Evolutionary conservation across 2,329 filamentous ascomycete species (phyloP), one percentile per base, ranked within the genome.

Genomic region (Cordyceps farinosa): DNA sequence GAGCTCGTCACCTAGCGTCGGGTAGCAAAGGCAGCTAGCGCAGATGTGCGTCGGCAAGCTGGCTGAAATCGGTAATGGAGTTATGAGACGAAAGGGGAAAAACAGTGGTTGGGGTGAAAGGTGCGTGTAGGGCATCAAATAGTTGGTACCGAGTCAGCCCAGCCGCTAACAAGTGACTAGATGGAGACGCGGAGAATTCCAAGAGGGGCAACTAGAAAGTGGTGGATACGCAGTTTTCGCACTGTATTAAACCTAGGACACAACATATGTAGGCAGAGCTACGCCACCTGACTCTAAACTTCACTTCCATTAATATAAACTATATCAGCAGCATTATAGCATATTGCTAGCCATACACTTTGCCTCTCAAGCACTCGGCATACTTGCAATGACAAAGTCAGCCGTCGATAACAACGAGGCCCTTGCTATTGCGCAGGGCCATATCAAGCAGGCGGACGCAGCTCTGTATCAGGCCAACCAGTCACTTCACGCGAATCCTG

Each of bases 401-500:
- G 6, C 48, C 5, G 15, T 32, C 48, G 9, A 34, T 17, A 17
- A 34, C 48, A 32, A 4, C 1, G 48, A 38, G 34, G 67, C 66
- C 1, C 66, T 68, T 40, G 36, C 55, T 32, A 67, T 71, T 34
- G 60, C 69, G 44, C 69, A 67, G 54, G 38, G 65, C 17, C 57
- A 44, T 10, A 61, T 72, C 6, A 66, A 68, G 40, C 65, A 67
- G 6, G 59, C 70, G 6, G 65, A 58, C 59, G 47, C 57, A 6
- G 65, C 62, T 1, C 64, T 70, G 5, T 29, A 64, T 38, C 47
- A 65, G 17, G 65, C 68, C 57, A 73, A 70, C 63, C 65, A 66
- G 29, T 58, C 52, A 2, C 72, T 79, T 40, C 76, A 79, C 64
- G 65, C 68, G 11, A 75, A 84, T 62, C 83, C 83, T 0, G 83